Percentiles rank a stretch among this genome's conserved stretches.
Conservation (phyloP, 768 basidiomycete genomes). For the Termitomyces sp. region DNA sequence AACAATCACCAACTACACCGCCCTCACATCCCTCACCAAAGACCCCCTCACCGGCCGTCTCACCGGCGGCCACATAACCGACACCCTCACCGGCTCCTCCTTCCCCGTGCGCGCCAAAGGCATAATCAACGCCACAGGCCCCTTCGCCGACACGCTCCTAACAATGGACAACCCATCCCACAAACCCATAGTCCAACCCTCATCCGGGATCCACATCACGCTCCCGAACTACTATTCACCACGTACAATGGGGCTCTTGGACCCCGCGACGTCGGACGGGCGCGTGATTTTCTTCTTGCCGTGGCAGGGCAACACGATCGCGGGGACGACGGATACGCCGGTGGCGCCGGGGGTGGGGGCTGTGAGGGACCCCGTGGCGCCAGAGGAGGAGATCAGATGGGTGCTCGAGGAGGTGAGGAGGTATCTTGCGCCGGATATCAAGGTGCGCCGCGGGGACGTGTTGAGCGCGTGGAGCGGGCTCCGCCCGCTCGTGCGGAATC, state of each 20-base stretch:
- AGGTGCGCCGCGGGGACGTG: constrained; percentile 91
- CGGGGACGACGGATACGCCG: constrained; percentile 92
- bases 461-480: constrained; percentile 94
- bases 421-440: constrained; percentile 90
- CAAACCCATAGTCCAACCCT: constrained; percentile 87
- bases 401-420: constrained; percentile 89
- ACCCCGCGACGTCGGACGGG: constrained; percentile 93
- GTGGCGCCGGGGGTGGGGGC: constrained; percentile 59
- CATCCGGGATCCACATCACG: constrained; percentile 93
- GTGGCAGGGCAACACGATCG: constrained; percentile 97
- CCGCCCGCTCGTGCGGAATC: constrained; percentile 85
- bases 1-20: constrained; percentile 83
- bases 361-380: constrained; percentile 69
- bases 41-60: constrained; percentile 85
- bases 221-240: constrained; percentile 97
- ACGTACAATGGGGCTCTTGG: constrained; percentile 90
- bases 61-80: no score
- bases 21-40: constrained; percentile 79
- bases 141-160: constrained; percentile 85
- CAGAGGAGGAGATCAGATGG: constrained; percentile 96
- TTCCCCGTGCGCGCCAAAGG: constrained; percentile 86
- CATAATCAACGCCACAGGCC: constrained; percentile 95
- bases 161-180: constrained; percentile 74
- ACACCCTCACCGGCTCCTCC: constrained; percentile 81
- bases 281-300: constrained; percentile 99